Base-by-base conservation (phyloP, 1,284 basidiomycete species). In the Malassezia pachydermatis region DNA sequence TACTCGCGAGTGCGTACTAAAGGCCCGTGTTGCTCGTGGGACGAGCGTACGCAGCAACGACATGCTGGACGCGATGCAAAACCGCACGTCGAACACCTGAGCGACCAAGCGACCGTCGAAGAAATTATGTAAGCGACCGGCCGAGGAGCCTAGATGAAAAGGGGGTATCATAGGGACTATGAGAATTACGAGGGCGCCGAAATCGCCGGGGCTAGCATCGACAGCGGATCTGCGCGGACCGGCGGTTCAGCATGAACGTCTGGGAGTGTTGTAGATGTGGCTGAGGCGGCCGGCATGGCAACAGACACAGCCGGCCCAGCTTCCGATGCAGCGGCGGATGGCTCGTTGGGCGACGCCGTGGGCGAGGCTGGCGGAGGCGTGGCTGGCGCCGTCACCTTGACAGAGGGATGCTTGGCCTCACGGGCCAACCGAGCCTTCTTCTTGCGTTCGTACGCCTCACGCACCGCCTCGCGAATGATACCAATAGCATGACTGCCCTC, bases 401-500 rank as follows among this genome's bases (percentile, higher is more conserved):
- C 36, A n/a, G 13, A 24, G 14, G 36, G 36, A 1, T 24, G 14
- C 6, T 24, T 19, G 0, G 41, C 35, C 23, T 45, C 48, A 13
- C 49, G 37, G 8, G 36, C 39, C 7, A 51, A 44, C 10, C 49
- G 49, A 20, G 33, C 25, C 13, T 35, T 35, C 13, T 40, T 39
- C 14, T 27, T 29, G 5, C 17, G 9, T 22, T 52, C 44, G 45
- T 52, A 52, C 20, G 50, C 44, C 25, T 52, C 50, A 32, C 50
- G 50, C 32, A 52, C 50, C 11, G 50, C 24, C 10, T 45, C 43
- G 20, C 50, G 50, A 33, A 52, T 52, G 5, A 43, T 30, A 16
- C 46, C 24, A 14, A 52, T 41, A 4, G 43, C 38, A 17, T 22
- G 19, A 23, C 50, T 52, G 23, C 36, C 41, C 36, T 52, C 50